phyloP scores from a whole-genome alignment of 148 eudicot genomes.

The Diospyros kaki region DNA sequence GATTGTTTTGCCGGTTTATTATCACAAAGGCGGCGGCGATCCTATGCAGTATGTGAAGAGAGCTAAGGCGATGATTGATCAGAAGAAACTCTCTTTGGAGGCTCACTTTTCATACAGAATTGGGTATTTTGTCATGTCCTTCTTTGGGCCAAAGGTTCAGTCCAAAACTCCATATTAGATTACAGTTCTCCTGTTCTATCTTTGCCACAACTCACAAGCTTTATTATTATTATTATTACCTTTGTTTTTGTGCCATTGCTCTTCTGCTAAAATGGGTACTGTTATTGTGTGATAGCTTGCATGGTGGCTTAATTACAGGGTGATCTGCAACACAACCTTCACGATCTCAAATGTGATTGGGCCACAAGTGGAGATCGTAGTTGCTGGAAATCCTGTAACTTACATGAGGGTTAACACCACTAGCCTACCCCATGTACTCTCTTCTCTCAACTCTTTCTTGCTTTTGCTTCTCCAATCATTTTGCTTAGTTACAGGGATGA shows the following conservation, averaged over 20 bases:
- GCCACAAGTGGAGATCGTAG: constrained; percentile 39
- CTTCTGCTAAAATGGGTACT: background rate
- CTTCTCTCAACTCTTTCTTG: background rate
- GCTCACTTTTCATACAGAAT: constrained; percentile 45
- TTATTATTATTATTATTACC: too few relatives aligned
- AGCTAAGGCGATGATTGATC: constrained; percentile 58
- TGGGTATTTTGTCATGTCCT: constrained; percentile 41
- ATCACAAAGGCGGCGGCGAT: constrained; percentile 31
- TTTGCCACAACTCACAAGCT: too few relatives aligned
- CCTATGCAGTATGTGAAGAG: constrained; percentile 44
- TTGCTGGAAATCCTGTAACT: constrained; percentile 46
- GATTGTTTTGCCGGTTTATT: constrained; percentile 51
- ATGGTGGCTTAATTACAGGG: constrained; percentile 36
- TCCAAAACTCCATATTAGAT: background rate
- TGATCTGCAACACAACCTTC: constrained; percentile 50
- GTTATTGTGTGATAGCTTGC: constrained; percentile 27
- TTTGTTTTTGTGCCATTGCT: background rate
- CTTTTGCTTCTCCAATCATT: too few relatives aligned
- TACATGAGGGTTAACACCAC: constrained; percentile 41
- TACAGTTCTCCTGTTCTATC: too few relatives aligned
- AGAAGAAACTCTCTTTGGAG: constrained; percentile 56
- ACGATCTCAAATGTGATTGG: constrained; percentile 61
- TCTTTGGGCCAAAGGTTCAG: constrained; percentile 54
- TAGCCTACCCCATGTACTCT: constrained; percentile 49
- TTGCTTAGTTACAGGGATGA: too few relatives aligned